Evolutionary conservation across 768 basidiomycete genomes (phyloP).

Genomic region (Lactarius deliciosus): DNA sequence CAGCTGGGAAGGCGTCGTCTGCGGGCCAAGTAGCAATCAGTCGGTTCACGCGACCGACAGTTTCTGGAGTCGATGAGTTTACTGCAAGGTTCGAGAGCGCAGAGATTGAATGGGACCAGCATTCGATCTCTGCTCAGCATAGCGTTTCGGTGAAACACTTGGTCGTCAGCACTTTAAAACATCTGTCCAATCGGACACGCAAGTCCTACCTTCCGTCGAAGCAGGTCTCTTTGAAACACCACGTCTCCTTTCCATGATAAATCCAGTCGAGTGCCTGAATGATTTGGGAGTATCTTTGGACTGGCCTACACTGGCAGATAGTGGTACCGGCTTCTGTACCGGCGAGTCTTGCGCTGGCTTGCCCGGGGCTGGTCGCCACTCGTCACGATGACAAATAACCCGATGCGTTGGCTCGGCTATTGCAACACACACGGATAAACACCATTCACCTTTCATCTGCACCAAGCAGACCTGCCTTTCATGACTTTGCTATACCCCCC

Average conservation of each 20-base stretch:
- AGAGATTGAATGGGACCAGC: slow-evolving; percentile 68
- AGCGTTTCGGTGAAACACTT: neutral
- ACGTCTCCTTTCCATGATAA: slow-evolving; percentile 65
- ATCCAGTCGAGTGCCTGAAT: neutral
- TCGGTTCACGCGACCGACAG: slow-evolving; percentile 71
- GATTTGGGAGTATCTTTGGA: neutral
- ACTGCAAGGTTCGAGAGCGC: slow-evolving; percentile 54
- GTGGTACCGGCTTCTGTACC: no score
- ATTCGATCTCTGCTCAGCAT: slow-evolving; percentile 59
- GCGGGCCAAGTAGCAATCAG: slow-evolving; percentile 68
- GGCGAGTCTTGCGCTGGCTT: no score
- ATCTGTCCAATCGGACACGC: slow-evolving; percentile 26
- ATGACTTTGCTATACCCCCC: slow-evolving; percentile 2
- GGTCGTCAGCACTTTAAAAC: slow-evolving; percentile 20
- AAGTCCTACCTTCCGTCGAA: slow-evolving; percentile 68
- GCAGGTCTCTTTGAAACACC: slow-evolving; percentile 60
- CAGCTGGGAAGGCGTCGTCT: slow-evolving; percentile 65
- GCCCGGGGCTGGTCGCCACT: neutral
- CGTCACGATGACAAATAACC: neutral
- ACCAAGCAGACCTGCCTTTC: slow-evolving; percentile 9
- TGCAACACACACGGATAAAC: neutral
- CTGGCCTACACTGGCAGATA: neutral
- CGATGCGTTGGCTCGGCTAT: neutral
- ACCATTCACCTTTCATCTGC: neutral
- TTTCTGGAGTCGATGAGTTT: slow-evolving; percentile 51